These are phyloP conservation scores for Yamadazyma paraphyllophila DNA, from an alignment of 805 yeast species.

Conservation along the genomic window DNA sequence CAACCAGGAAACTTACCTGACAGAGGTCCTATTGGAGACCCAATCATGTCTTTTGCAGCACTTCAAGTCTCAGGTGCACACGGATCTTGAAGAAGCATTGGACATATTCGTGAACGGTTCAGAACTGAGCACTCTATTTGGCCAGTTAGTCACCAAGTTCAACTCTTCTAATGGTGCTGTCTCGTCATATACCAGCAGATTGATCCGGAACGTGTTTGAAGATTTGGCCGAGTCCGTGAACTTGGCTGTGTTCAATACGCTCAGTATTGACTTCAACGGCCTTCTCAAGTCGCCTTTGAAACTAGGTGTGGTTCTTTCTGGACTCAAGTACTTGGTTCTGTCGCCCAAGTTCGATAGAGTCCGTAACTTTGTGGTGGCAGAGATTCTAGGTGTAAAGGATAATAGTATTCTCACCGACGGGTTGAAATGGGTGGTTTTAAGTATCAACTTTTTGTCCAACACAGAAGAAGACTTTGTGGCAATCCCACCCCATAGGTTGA, in stretches of 20 bases:
- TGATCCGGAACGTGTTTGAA: constrained; percentile 15
- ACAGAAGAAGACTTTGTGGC: constrained; percentile 32
- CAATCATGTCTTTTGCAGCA: not conserved
- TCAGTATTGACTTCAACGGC: constrained; percentile 30
- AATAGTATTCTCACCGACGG: constrained; percentile 44
- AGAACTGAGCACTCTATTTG: not conserved
- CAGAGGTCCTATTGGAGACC: not conserved
- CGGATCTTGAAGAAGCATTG: not conserved
- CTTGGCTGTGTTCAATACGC: constrained; percentile 17
- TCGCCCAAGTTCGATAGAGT: constrained; percentile 45
- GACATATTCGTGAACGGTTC: not conserved
- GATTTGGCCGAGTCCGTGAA: constrained; percentile 17
- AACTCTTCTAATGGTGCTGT: constrained; percentile 6
- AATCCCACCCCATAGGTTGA: constrained; percentile 62
- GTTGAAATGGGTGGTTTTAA: constrained; percentile 44
- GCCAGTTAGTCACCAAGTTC: not conserved
- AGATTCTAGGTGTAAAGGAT: constrained; percentile 52
- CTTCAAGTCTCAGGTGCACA: not conserved
- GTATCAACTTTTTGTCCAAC: constrained; percentile 40
- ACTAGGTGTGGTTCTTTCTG: constrained; percentile 25
- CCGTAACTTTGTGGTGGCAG: constrained; percentile 64
- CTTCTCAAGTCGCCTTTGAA: constrained; percentile 31
- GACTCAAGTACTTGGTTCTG: constrained; percentile 37
- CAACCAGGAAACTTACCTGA: not conserved
- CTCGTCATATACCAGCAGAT: constrained; percentile 20